phyloP scores from a whole-genome alignment of 805 yeast genomes.

The Metschnikowia chrysomelidarum region DNA sequence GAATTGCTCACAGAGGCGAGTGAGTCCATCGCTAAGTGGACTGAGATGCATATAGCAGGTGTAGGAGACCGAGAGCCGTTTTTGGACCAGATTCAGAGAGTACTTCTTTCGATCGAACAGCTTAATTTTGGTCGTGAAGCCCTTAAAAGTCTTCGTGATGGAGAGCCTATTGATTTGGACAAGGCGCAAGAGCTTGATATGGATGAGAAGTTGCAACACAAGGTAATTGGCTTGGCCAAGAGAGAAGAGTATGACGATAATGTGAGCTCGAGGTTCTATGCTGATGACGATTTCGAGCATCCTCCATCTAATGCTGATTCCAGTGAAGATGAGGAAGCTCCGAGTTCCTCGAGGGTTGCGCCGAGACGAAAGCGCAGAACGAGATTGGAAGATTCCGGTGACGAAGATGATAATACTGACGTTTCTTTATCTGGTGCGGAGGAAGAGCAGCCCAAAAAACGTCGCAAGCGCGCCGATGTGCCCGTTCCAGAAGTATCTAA shows the following conservation, averaged over 20 bases:
- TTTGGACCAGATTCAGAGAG: constrained; percentile 18
- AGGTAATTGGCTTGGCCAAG: constrained; percentile 18
- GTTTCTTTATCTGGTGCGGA: too few relatives aligned
- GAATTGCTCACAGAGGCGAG: constrained; percentile 32
- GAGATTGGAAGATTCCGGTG: constrained; percentile 1
- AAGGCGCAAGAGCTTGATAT: constrained; percentile 12
- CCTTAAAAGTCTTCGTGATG: constrained; percentile 13
- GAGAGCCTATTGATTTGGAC: constrained; percentile 7
- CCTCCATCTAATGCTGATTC: constrained; percentile 4
- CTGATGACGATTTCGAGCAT: constrained; percentile 21
- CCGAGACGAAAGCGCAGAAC: constrained; percentile 2
- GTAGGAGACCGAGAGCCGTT: constrained; percentile 22
- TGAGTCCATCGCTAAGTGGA: constrained; percentile 43
- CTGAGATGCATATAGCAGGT: constrained; percentile 19
- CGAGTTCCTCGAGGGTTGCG: too few relatives aligned
- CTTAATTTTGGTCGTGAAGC: constrained; percentile 15
- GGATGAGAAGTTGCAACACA: constrained; percentile 7
- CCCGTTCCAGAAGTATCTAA: not conserved
- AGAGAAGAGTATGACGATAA: constrained; percentile 19
- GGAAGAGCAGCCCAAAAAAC: constrained; percentile 6
- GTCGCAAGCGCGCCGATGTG: constrained; percentile 2
- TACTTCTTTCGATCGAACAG: constrained; percentile 14
- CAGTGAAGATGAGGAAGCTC: not conserved
- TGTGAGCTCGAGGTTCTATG: constrained; percentile 13
- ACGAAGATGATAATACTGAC: constrained; percentile 3